Conservation (phyloP, 1,284 basidiomycete genomes). For the Sanghuangporus baumii region DNA sequence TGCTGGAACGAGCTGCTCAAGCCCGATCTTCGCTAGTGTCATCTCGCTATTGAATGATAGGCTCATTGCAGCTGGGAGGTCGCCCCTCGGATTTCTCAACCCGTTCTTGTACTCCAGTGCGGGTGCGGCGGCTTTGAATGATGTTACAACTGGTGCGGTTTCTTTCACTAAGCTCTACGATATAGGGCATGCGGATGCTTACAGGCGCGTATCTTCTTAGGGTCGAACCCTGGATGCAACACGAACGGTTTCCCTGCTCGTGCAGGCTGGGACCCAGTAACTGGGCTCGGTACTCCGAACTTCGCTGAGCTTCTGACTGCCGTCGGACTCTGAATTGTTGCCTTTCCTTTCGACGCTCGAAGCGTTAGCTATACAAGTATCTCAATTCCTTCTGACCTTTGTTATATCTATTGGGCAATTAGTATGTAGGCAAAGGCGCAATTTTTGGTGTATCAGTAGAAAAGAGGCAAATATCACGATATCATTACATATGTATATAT, state of each 20-base stretch:
- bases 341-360: neutral
- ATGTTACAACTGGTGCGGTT: constrained; percentile 26
- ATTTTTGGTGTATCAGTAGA: neutral
- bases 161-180: neutral
- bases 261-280: constrained; percentile 33
- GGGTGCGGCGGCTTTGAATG: constrained; percentile 25
- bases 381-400: neutral
- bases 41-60: constrained; percentile 39
- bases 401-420: neutral
- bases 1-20: constrained; percentile 35
- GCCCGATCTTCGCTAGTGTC: constrained; percentile 35
- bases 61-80: constrained; percentile 29
- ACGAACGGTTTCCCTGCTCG: constrained; percentile 32
- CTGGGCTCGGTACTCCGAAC: constrained; percentile 33
- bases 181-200: neutral
- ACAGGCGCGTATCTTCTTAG: constrained; percentile 3
- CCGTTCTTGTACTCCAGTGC: constrained; percentile 32
- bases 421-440: neutral
- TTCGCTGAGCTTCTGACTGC: constrained; percentile 28
- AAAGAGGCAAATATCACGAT: neutral
- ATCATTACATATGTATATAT: too few species aligned
- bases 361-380: neutral
- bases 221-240: constrained; percentile 24
- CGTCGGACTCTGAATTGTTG: constrained; percentile 19
- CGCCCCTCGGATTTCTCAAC: constrained; percentile 38